Evolutionary conservation across 176 grass and related monocot species (phyloP), one percentile per base, ranked within the genome.

Genomic region (Elymus sibiricus): DNA sequence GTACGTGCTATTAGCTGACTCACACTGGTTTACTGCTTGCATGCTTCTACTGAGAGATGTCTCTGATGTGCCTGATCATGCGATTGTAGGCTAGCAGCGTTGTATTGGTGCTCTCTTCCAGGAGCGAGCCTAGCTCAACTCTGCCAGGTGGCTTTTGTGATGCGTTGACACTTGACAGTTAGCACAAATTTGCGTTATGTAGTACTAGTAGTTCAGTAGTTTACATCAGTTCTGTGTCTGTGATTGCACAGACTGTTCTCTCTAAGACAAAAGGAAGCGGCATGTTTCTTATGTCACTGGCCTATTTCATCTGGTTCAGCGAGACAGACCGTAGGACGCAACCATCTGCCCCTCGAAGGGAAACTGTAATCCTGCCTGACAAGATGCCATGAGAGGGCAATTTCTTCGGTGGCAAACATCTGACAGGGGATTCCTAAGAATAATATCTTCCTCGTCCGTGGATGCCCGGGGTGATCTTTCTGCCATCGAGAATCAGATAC

Each of bases 391-490:
- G 73, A 89, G 88, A 87, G 55, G 81, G 53, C 90, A 90, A 79
- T 89, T 78, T 43, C 69, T 86, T 17, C 85, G 87, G 79, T 55
- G 85, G 19, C 89, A 83, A 55, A 44, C 87, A 85, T 93, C 89
- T 46, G 79, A 92, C 62, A 92, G 90, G 66, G 75, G 85, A 47
- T 86, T 88, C 55, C 91, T 92, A 4, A 88, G 86, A 79, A 91
- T 97, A 29, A 82, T 98, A 81, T 82, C 88, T 60, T 95, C 95
- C 64, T 84, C 87, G 0, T 64, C 89, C 6, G 64, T 89, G 71
- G 91, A 98, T 86, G 65, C 91, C 22, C 82, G 93, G 25, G 86
- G 79, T 62, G 93, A 98, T 74, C 62, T 91, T 73, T 92, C 91
- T 76, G 92, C 86, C 65, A 90, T 98, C 26, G 89, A 93, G 53